Conservation (phyloP, 768 basidiomycete genomes). For the Termitomyces sp. region DNA sequence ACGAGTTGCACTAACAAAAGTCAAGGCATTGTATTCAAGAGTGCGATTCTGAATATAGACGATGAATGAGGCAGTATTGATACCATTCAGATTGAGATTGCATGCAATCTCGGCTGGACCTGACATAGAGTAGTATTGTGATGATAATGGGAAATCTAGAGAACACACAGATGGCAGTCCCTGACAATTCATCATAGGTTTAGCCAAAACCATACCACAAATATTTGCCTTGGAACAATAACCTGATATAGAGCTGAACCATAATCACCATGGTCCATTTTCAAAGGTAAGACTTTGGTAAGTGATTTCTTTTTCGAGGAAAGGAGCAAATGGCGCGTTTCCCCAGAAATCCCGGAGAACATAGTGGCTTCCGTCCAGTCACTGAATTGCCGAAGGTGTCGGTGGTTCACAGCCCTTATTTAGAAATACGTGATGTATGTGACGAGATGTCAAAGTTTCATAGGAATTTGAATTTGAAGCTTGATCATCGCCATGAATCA, state of each 20-base stretch:
- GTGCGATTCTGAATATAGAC: constrained; percentile 18
- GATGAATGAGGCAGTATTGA: constrained; percentile 18
- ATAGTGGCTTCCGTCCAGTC: background rate
- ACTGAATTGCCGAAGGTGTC: background rate
- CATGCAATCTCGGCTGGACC: constrained; percentile 9
- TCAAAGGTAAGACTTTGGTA: background rate
- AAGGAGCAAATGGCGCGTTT: background rate
- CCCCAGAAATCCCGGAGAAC: background rate
- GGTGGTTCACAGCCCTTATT: background rate
- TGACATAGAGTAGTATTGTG: background rate
- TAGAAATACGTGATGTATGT: background rate
- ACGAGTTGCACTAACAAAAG: constrained; percentile 19
- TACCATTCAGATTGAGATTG: constrained; percentile 29
- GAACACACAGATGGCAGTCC: constrained; percentile 31
- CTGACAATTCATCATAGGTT: constrained; percentile 10
- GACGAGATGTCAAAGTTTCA: background rate
- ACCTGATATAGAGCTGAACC: background rate
- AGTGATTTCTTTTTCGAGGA: background rate
- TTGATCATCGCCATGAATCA: background rate
- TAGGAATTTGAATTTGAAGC: background rate
- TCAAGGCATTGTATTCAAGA: constrained; percentile 25
- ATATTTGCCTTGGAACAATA: background rate
- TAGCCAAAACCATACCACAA: no score
- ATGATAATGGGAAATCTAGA: constrained; percentile 22
- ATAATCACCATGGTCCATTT: background rate